A percentile compares a stretch with the other conserved stretches of the same genome.
Evolutionary conservation across 192 early-diverging fungal species (phyloP).

Genomic region (Chytriomyces sp.): DNA sequence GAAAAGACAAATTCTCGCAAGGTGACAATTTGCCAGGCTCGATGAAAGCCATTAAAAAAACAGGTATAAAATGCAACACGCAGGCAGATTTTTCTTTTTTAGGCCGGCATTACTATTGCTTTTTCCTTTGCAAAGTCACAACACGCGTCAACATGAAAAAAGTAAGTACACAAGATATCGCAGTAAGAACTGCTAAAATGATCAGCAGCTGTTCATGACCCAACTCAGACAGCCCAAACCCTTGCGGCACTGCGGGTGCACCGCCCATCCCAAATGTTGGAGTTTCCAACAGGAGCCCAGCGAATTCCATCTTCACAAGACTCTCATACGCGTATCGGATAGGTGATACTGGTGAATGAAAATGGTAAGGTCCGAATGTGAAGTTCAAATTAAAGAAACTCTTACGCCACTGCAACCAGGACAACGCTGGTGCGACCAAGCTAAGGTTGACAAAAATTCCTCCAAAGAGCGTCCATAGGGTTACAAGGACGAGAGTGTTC

Average conservation of each 20-base stretch:
- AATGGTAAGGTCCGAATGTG: background rate
- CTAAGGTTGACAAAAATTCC: conserved; percentile 11
- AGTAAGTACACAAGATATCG: no score
- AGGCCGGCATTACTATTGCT: no score
- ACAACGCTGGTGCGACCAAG: background rate
- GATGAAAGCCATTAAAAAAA: no score
- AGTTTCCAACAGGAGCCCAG: background rate
- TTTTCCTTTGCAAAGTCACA: no score
- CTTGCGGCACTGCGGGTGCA: background rate
- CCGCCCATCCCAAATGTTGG: background rate
- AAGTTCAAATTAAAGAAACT: background rate
- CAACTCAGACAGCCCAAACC: conserved; percentile 1
- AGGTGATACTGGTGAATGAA: conserved; percentile 34
- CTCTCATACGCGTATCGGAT: conserved; percentile 60
- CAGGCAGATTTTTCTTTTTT: no score
- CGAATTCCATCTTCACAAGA: conserved; percentile 27
- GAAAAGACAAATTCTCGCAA: no score
- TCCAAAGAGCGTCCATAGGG: conserved; percentile 55
- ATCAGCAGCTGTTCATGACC: background rate
- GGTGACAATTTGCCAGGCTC: no score
- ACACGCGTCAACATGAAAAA: no score
- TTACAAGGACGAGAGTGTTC: conserved; percentile 46
- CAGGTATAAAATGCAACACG: no score
- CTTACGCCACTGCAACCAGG: conserved; percentile 26
- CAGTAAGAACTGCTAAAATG: conserved; percentile 3